Conservation (phyloP, 2,329 filamentous ascomycete species). For the Acrocalymma vagum region DNA sequence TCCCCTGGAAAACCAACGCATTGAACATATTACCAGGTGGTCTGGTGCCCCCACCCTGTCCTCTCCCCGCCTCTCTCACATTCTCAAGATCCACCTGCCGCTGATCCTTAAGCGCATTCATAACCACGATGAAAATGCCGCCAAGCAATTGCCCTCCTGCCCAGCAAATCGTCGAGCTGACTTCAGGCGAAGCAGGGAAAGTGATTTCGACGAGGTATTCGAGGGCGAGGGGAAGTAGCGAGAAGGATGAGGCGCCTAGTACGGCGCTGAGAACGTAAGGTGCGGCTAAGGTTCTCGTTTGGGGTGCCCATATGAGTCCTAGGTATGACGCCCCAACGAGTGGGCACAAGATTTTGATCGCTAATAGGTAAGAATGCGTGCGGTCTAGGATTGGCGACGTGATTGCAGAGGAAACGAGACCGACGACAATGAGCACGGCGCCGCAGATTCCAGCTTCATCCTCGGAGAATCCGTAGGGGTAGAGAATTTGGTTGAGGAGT, state of each 20-base stretch:
- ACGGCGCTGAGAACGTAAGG: slow-evolving; percentile 79
- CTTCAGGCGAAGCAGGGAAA: slow-evolving; percentile 85
- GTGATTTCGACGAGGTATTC: slow-evolving; percentile 90
- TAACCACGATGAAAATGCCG: slow-evolving; percentile 82
- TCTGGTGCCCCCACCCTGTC: slow-evolving; percentile 24
- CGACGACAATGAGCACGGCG: slow-evolving; percentile 87
- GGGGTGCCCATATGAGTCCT: slow-evolving; percentile 81
- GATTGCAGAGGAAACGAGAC: slow-evolving; percentile 79
- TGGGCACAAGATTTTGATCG: slow-evolving; percentile 78
- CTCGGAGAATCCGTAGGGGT: slow-evolving; percentile 84
- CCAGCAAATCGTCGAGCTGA: slow-evolving; percentile 87
- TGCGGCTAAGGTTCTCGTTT: slow-evolving; percentile 67
- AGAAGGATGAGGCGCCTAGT: slow-evolving; percentile 82
- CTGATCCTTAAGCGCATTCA: slow-evolving; percentile 72
- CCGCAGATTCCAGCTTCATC: slow-evolving; percentile 89
- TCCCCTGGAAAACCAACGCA: slow-evolving; percentile 80
- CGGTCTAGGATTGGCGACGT: slow-evolving; percentile 84
- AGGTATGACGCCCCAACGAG: slow-evolving; percentile 78
- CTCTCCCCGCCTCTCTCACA: slow-evolving; percentile 34
- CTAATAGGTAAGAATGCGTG: slow-evolving; percentile 78
- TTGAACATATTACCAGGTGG: slow-evolving; percentile 78
- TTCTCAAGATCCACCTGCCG: slow-evolving; percentile 34
- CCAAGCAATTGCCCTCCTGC: slow-evolving; percentile 85
- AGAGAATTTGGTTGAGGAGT: slow-evolving; percentile 87
- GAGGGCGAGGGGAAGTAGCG: slow-evolving; percentile 81